Evolutionary conservation across 257 asterid species (phyloP), one percentile per base, ranked within the genome.

Genomic region (Agastache rugosa): DNA sequence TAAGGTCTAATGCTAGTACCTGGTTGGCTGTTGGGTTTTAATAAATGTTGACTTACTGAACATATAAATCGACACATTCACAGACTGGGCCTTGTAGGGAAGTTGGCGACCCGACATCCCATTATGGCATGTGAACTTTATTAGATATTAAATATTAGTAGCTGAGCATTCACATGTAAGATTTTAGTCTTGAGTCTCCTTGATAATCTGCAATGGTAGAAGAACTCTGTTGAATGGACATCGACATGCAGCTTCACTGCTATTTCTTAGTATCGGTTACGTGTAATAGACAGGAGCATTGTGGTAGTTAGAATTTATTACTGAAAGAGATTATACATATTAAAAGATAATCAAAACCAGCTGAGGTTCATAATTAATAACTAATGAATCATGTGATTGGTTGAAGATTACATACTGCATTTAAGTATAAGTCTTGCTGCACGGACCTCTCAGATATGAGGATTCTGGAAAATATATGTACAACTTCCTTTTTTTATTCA

Each of bases 351-450:
- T 23, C 10, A 14, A 39, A 55, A 55, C 20, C n/a, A 23, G 35
- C 22, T 39, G 39, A 22, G 35, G 15, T 34, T 48, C 63, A 62
- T 37, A 20, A 12, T 48, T 35, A 60, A n/a, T 31, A 12, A 31
- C 12, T 29, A 45, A 50, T 63, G 58, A 51, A 63, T 22, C 78
- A 51, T 63, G 72, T 63, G 45, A 15, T 51, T 74, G 77, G 48
- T 61, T 61, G 70, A 72, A 72, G 20, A 42, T 19, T 41, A 65
- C n/a, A 71, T 35, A 70, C 31, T 68, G 67, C 68, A 54, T 34
- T 53, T 68, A 45, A 16, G 29, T 29, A 66, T 58, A 19, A 47
- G 19, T 70, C 37, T 66, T 76, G 56, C 63, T 50, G 65, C 55
- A 50, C 48, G 73, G 51, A 39, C 63, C 48, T 35, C 53, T 8